Evolutionary conservation across 306 rosid species (phyloP).

Genomic region (Trifolium subterraneum): DNA sequence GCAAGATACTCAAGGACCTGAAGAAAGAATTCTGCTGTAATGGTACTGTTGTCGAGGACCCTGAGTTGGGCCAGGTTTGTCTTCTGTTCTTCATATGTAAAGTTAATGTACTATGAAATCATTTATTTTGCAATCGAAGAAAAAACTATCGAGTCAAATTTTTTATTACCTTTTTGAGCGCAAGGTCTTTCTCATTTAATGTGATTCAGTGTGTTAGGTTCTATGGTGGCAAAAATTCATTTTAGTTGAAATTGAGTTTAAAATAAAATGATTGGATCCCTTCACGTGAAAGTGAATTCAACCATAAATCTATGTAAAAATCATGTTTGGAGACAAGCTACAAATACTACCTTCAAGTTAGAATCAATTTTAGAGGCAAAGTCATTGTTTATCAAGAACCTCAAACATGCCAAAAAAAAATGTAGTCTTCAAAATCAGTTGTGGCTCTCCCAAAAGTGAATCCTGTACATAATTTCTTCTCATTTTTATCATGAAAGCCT

Average conservation of each 20-base stretch:
- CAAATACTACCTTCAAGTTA: too few relatives aligned
- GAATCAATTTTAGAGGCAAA: not conserved
- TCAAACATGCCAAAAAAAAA: not conserved
- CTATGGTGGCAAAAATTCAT: too few relatives aligned
- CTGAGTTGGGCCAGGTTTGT: slow-evolving; percentile 68
- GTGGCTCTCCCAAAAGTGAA: not conserved
- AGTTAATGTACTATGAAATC: not conserved
- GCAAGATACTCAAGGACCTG: slow-evolving; percentile 61
- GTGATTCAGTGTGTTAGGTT: not conserved
- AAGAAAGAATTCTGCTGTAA: slow-evolving; percentile 66
- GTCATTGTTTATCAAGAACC: too few relatives aligned
- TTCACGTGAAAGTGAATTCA: not conserved
- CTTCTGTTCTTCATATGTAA: not conserved
- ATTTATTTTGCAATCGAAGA: not conserved
- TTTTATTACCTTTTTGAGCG: not conserved
- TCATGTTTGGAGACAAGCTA: not conserved
- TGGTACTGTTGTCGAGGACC: slow-evolving; percentile 67
- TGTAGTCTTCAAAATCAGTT: not conserved
- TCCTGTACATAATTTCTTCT: not conserved
- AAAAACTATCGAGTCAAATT: not conserved
- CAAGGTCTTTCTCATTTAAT: slow-evolving; percentile 5
- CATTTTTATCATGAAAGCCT: slow-evolving; percentile 3
- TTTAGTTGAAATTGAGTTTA: too few relatives aligned
- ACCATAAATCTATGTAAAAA: not conserved
- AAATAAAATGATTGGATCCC: not conserved